Conservation (phyloP, 2,329 filamentous ascomycete species). For the Scortechinia acanthostroma region DNA sequence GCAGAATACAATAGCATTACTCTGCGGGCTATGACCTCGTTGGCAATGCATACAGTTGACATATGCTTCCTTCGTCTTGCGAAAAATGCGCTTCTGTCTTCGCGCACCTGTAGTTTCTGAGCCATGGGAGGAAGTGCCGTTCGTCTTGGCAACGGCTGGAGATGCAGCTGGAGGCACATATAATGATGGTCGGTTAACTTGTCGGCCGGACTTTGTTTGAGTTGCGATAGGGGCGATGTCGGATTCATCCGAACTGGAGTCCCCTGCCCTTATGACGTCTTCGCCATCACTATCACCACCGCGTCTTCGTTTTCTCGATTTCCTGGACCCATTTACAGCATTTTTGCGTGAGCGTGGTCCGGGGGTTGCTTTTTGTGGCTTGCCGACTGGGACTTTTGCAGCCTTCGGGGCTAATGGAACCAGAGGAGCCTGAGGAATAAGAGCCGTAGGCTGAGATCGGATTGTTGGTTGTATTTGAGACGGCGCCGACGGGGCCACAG, state of each 20-base stretch:
- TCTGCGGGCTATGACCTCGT: constrained; percentile 63
- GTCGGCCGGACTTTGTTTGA: constrained; percentile 70
- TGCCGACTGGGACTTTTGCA: too few relatives aligned
- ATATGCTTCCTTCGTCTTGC: constrained; percentile 52
- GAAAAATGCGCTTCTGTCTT: constrained; percentile 32
- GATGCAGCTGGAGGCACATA: constrained; percentile 47
- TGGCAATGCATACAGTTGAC: constrained; percentile 67
- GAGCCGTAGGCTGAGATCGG: too few relatives aligned
- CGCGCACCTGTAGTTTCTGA: constrained; percentile 19
- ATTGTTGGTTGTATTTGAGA: too few relatives aligned
- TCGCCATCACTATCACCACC: constrained; percentile 17
- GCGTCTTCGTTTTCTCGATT: constrained; percentile 7
- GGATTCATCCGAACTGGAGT: constrained; percentile 24
- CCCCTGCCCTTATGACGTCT: constrained; percentile 19
- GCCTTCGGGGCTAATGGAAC: too few relatives aligned
- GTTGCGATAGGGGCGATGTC: constrained; percentile 45
- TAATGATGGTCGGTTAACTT: constrained; percentile 58
- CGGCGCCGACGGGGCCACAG: too few relatives aligned
- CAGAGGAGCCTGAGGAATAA: too few relatives aligned
- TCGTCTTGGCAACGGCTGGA: not conserved
- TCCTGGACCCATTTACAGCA: constrained; percentile 3
- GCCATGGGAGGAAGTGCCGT: not conserved
- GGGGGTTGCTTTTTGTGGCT: too few relatives aligned
- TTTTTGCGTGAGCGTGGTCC: too few relatives aligned
- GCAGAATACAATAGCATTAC: constrained; percentile 79